phyloP scores from a whole-genome alignment of 371 early-diverging fungal species.

The Rhizopus sp. region DNA sequence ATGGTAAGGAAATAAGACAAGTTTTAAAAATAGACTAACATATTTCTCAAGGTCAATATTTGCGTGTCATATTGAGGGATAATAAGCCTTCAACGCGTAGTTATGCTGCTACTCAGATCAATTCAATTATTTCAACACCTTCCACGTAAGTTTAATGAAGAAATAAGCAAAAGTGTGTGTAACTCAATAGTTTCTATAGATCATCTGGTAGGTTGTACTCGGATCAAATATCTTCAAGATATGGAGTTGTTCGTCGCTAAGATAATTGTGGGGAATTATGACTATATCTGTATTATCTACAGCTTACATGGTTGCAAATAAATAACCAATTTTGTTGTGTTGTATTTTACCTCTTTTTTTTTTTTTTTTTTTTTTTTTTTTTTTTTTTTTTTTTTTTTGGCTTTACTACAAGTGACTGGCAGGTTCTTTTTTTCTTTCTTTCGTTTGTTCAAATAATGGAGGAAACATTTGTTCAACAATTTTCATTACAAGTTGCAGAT shows the following conservation, averaged over 20 bases:
- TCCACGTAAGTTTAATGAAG: conserved; percentile 14
- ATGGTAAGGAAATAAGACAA: conserved; percentile 29
- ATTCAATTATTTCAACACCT: conserved; percentile 18
- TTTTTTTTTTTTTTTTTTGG: too few relatives aligned
- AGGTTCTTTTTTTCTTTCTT: not conserved
- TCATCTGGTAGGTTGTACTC: conserved; percentile 34
- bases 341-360: too few relatives aligned
- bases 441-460: too few relatives aligned
- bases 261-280: too few relatives aligned
- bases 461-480: too few relatives aligned
- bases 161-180: not conserved
- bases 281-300: too few relatives aligned
- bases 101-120: conserved; percentile 18
- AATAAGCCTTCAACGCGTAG: conserved; percentile 8
- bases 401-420: not conserved
- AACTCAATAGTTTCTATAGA: conserved; percentile 1
- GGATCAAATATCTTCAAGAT: conserved; percentile 28
- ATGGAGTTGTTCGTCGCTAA: conserved; percentile 17
- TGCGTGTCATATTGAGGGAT: conserved; percentile 40
- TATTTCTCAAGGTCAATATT: conserved; percentile 26
- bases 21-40: not conserved
- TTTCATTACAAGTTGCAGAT: too few relatives aligned
- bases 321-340: too few relatives aligned
- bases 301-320: too few relatives aligned
- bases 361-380: not conserved